Conservation (phyloP, 148 eudicot genomes). For the Camellia sinensis region DNA sequence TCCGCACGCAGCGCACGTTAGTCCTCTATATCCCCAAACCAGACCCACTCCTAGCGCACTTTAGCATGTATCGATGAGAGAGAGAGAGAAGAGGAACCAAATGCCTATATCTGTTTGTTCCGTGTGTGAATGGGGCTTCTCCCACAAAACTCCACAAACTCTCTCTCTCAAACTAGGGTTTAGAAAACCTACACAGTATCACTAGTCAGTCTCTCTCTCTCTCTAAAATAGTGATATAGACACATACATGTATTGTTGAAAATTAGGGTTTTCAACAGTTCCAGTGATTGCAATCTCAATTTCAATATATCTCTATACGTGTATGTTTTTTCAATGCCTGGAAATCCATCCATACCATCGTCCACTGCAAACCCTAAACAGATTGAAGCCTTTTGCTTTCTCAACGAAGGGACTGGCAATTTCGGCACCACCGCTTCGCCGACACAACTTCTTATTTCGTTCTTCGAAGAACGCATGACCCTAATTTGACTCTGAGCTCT, state of each 20-base stretch:
- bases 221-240: not conserved
- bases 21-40: too few relatives aligned
- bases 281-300: not conserved
- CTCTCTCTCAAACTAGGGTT: slow-evolving; percentile 12
- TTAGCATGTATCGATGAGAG: not conserved
- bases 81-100: not conserved
- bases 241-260: not conserved
- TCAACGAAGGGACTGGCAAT: slow-evolving; percentile 11
- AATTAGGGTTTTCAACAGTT: slow-evolving; percentile 2
- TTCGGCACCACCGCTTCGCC: not conserved
- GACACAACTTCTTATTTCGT: not conserved
- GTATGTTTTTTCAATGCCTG: slow-evolving; percentile 47
- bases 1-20: not conserved
- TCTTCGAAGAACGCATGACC: not conserved
- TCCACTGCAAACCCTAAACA: slow-evolving; percentile 22
- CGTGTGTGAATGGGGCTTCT: not conserved
- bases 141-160: slow-evolving; percentile 3
- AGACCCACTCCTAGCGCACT: not conserved
- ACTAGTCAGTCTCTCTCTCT: not conserved
- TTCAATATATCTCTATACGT: not conserved
- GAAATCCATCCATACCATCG: slow-evolving; percentile 9
- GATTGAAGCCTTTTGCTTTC: slow-evolving; percentile 16
- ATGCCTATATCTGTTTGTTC: slow-evolving; percentile 12
- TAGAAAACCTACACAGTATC: not conserved
- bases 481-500: slow-evolving; percentile 12